Evolutionary conservation across 176 grass and related monocot genomes (phyloP), one percentile per base, ranked within the genome.

Genomic region (Leersia perrieri): DNA sequence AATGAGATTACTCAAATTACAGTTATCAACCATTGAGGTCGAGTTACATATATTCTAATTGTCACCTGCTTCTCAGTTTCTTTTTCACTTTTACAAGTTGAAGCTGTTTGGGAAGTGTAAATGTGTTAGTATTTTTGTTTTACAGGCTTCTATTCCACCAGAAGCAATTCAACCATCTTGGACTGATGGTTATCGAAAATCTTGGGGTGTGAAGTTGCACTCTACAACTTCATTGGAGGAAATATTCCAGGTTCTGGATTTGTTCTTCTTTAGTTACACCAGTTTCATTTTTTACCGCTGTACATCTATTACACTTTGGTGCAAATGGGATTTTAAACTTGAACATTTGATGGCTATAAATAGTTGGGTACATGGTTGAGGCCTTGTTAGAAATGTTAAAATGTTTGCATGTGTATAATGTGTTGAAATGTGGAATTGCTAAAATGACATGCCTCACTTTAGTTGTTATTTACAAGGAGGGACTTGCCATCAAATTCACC

Each of bases 111-210:
- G 44, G n/a, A n/a, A n/a, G n/a, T n/a, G n/a, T n/a, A 33, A 80
- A 80, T n/a, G 35, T 77, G 20, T 82, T 80, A n/a, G 8, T 73
- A 23, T 68, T 85, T 85, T 73, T 33, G 58, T 79, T 85, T 77
- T 81, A 40, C 70, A 99, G 96, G 90, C 88, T 61, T 91, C 75
- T 10, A 77, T 99, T 84, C 96, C 92, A 82, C 70, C 71, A 60
- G 92, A 99, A 88, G 90, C 90, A 76, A 87, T 99, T 76, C 82
- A 95, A 79, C 72, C 84, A 61, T 89, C 83, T 89, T 99, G 96
- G 96, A 93, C 76, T 31, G 96, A 95, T 68, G 84, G 82, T 31
- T 91, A 91, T 90, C 84, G 90, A 53, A 99, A 95, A 86, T 93
- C 96, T 45, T 99, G 96, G 96, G 91, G 84, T 40, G 75, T 89